Percentiles rank a stretch among this genome's conserved stretches.
Evolutionary conservation across 352 stramenopile species (phyloP).

Genomic region (Aphanomyces astaci): DNA sequence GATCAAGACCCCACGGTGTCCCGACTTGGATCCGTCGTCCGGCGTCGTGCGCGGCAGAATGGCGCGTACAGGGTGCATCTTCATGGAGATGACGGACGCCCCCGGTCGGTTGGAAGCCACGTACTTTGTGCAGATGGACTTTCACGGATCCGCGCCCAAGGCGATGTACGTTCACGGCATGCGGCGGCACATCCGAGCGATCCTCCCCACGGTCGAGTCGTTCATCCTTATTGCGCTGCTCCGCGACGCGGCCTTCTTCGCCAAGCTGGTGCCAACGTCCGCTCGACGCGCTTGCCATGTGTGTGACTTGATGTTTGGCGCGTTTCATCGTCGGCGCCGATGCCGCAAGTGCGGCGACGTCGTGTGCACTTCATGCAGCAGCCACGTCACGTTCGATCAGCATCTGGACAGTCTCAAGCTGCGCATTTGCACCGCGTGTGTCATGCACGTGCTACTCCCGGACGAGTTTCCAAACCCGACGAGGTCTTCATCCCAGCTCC

Average conservation of each 20-base stretch:
- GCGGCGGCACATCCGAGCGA: constrained; percentile 1
- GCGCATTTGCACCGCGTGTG: neutral
- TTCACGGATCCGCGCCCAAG: neutral
- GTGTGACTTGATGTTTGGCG: neutral
- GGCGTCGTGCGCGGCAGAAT: constrained; percentile 6
- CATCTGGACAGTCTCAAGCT: neutral
- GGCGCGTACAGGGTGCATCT: constrained; percentile 4
- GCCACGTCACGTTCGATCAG: neutral
- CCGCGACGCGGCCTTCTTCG: neutral
- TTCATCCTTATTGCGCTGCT: neutral
- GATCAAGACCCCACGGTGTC: neutral
- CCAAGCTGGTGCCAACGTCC: constrained; percentile 6
- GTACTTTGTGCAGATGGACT: constrained; percentile 11
- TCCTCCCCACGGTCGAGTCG: neutral
- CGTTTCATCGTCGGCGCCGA: constrained; percentile 9
- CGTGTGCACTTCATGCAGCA: neutral
- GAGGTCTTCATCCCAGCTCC: neutral
- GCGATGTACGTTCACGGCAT: constrained; percentile 7
- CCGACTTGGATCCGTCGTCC: neutral
- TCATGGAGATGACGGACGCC: neutral
- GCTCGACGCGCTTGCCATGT: neutral
- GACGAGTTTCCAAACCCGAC: neutral
- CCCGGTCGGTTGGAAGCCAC: neutral
- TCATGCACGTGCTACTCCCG: neutral
- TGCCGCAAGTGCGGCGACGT: constrained; percentile 15